phyloP scores from a whole-genome alignment of 345 rosid genomes.

The Angophora floribunda region DNA sequence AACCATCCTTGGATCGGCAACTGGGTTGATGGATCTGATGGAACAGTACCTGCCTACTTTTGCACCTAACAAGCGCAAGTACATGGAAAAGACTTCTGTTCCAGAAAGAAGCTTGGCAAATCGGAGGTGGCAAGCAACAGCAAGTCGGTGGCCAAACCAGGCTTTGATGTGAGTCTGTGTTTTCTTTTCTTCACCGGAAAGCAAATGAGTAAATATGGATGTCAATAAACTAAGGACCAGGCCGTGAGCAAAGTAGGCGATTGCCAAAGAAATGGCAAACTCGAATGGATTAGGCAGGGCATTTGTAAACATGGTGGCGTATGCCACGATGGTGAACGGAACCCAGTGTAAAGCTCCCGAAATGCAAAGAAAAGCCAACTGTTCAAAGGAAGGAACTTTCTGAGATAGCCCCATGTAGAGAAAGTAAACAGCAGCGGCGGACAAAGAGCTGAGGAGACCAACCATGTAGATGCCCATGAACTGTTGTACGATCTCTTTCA shows the following conservation, averaged over 20 bases:
- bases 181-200: slow-evolving; percentile 17
- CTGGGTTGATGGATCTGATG: slow-evolving; percentile 55
- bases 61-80: slow-evolving; percentile 45
- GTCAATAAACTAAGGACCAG: slow-evolving; percentile 43
- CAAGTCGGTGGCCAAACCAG: slow-evolving; percentile 42
- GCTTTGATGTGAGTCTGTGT: slow-evolving; percentile 11
- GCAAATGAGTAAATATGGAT: slow-evolving; percentile 13
- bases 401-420: slow-evolving; percentile 22
- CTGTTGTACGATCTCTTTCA: slow-evolving; percentile 15
- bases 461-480: slow-evolving; percentile 46
- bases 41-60: slow-evolving; percentile 48
- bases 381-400: slow-evolving; percentile 24
- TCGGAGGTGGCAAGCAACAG: slow-evolving; percentile 47
- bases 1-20: slow-evolving; percentile 37
- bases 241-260: slow-evolving; percentile 39
- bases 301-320: slow-evolving; percentile 24
- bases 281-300: slow-evolving; percentile 15
- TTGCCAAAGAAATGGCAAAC: slow-evolving; percentile 21
- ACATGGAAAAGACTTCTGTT: slow-evolving; percentile 52
- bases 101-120: slow-evolving; percentile 58
- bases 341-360: slow-evolving; percentile 59
- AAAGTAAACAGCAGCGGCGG: slow-evolving; percentile 37
- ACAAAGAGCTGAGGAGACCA: slow-evolving; percentile 43
- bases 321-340: slow-evolving; percentile 36
- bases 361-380: slow-evolving; percentile 35